These are phyloP conservation scores for Knoxia roxburghii DNA, from an alignment of 257 asterid species.

Conservation along the genomic window DNA sequence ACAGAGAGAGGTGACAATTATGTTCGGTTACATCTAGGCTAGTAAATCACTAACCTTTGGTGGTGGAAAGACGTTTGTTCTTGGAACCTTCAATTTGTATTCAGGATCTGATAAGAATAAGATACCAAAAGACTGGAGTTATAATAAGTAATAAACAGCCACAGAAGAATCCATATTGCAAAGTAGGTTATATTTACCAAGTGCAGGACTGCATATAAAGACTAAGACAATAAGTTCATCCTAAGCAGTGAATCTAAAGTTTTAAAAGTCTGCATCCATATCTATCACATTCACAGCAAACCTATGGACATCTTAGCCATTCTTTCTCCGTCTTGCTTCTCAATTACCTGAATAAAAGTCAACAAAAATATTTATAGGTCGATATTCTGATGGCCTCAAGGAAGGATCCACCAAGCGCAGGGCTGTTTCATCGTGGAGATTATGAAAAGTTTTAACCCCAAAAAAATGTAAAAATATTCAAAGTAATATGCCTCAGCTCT, in stretches of 20 bases:
- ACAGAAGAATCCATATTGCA: not conserved
- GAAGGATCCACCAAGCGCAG: constrained; percentile 76
- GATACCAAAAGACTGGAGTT: constrained; percentile 1
- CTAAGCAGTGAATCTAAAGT: not conserved
- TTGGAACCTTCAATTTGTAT: constrained; percentile 69
- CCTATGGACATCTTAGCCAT: not conserved
- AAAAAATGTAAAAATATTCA: not conserved
- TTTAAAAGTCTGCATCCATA: too few species aligned
- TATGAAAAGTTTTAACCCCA: not conserved
- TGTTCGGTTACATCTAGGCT: not conserved
- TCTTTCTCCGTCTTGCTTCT: not conserved
- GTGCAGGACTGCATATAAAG: not conserved
- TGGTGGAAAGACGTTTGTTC: constrained; percentile 83
- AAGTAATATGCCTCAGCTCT: not conserved
- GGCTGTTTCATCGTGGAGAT: constrained; percentile 84
- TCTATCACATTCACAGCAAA: not conserved
- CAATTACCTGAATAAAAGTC: constrained; percentile 74
- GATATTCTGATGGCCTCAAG: constrained; percentile 56
- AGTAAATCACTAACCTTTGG: constrained; percentile 56
- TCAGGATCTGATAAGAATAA: constrained; percentile 60
- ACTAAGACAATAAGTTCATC: too few species aligned
- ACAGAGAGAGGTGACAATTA: not conserved
- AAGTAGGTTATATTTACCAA: not conserved
- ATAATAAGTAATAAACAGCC: not conserved
- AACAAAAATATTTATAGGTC: constrained; percentile 83